Base-by-base conservation (phyloP, 2,329 filamentous ascomycete species). In the Sporothrix mexicana region DNA sequence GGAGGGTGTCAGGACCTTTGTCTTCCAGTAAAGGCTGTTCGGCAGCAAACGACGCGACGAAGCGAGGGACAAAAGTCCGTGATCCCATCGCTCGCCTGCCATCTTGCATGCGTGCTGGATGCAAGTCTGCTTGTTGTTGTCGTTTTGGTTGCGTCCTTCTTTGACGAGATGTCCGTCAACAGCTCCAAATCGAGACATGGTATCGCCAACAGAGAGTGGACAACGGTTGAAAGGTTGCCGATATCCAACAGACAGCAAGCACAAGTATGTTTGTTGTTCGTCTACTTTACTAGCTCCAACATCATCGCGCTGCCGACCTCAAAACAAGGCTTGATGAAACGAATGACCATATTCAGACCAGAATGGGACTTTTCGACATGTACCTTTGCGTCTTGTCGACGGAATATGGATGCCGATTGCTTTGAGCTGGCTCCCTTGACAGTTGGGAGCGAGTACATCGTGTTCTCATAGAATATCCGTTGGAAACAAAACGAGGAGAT, bases 1-100 rank as follows among this genome's bases (percentile, higher is more conserved):
- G 9, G 25, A 59, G 55, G 55, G 25, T 36, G 55, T n/a, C 7
- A 17, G 55, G 25, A 59, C 55, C 55, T 59, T 59, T 59, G 55
- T n/a, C 49, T 53, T 23, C 20, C 2, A 9, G 20, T 1, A 53
- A 20, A 23, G n/a, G 20, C n/a, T 53, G 51, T 36, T 36, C n/a
- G 20, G 51, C 20, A 59, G 36, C 55, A 59, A 36, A 15, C 20
- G 10, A 9, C 17, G 17, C 13, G 15, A 13, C 12, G 13, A n/a
- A 2, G 36, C 13, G 30, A 59, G 25, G 55, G 36, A 12, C 20
- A 41, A 17, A 59, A 7, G 25, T 59, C n/a, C 25, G 17, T 15
- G 25, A 59, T 62, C 36, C 36, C n/a, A 45, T 45, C 59, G 15
- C 59, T 62, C 59, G 59, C 25, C 43, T 62, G 36, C n/a, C 57